Conservation (phyloP, 2,329 filamentous ascomycete genomes). For the Fusarium sp. region DNA sequence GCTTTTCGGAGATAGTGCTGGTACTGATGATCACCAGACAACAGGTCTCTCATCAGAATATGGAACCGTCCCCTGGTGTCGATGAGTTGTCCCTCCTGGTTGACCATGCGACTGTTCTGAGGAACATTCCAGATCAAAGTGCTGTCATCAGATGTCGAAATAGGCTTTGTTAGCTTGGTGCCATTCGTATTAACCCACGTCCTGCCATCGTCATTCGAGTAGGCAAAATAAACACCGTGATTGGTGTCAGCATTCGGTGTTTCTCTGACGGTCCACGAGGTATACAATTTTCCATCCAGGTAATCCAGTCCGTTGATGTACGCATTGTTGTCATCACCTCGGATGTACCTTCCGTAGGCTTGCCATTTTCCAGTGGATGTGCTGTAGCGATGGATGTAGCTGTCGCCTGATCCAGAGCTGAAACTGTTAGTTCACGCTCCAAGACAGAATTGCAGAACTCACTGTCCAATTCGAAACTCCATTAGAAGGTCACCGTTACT, state of each 20-base stretch:
- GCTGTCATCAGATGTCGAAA: constrained; percentile 15
- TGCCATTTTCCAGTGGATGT: constrained; percentile 23
- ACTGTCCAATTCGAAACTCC: constrained; percentile 31
- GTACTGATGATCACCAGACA: constrained; percentile 15
- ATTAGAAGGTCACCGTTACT: constrained; percentile 18
- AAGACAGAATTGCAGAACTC: not conserved
- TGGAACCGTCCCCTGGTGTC: constrained; percentile 21
- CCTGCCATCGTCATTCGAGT: constrained; percentile 26
- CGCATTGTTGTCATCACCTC: constrained; percentile 29
- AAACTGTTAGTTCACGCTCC: rapidly evolving
- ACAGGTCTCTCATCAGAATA: constrained; percentile 24
- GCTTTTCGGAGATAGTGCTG: constrained; percentile 22
- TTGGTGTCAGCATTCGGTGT: constrained; percentile 28
- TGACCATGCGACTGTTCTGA: constrained; percentile 32
- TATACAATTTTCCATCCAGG: constrained; percentile 22
- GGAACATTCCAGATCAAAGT: constrained; percentile 23
- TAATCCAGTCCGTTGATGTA: constrained; percentile 30
- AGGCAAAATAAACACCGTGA: constrained; percentile 29
- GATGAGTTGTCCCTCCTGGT: constrained; percentile 22
- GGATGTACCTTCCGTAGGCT: constrained; percentile 24
- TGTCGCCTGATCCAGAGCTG: constrained; percentile 26
- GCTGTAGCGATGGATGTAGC: constrained; percentile 34
- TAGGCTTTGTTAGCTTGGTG: constrained; percentile 2
- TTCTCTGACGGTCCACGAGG: constrained; percentile 29
- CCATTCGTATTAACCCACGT: constrained; percentile 27